Base-by-base conservation (phyloP, 2,329 filamentous ascomycete species). In the Alternaria ventricosa region DNA sequence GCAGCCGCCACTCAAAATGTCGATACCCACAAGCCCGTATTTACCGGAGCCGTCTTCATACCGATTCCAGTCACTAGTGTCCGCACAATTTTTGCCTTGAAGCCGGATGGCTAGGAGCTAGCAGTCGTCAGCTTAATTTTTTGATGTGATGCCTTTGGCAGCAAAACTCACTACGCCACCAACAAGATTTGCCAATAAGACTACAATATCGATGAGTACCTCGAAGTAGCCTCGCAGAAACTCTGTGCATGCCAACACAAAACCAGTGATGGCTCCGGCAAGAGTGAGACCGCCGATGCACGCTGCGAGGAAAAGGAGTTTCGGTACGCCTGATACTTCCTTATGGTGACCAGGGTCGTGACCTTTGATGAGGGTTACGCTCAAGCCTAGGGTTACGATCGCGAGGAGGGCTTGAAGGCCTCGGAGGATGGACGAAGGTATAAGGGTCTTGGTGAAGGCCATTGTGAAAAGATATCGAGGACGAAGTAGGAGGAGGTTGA, bases 51-150 rank as follows among this genome's bases (percentile, higher is more conserved):
- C 18, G 5, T 45, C 22, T 4, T 10, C 22, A 22, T 5, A 15
- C 13, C 47, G 8, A 30, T 20, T 50, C 9, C 11, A 0, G 8
- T 18, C 1, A 23, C 55, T 64, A 7, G 28, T 44, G 22, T 65
- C 46, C 44, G 30, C 15, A 54, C 66, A 71, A 5, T 63, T 62
- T 0, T 30, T 45, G 47, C 58, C 54, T 50, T 56, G 33, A n/a
- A 71, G 57, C 12, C 53, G 60, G 23, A 66, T 60, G 6, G 64
- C 61, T 20, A 71, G 43, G 15, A 69, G 27, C 66, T 69, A 9
- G 8, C 15, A 7, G 5, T 28, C 13, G 4, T 18, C 4, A 36
- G 15, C 13, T 11, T 7, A 44, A n/a, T 20, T 11, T 20, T 11
- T 8, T 15, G 10, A 9, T 10, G 22, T 11, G 5, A 10, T 20